Base-by-base conservation (phyloP, 2,329 filamentous ascomycete genomes). In the Ilyonectria destructans region DNA sequence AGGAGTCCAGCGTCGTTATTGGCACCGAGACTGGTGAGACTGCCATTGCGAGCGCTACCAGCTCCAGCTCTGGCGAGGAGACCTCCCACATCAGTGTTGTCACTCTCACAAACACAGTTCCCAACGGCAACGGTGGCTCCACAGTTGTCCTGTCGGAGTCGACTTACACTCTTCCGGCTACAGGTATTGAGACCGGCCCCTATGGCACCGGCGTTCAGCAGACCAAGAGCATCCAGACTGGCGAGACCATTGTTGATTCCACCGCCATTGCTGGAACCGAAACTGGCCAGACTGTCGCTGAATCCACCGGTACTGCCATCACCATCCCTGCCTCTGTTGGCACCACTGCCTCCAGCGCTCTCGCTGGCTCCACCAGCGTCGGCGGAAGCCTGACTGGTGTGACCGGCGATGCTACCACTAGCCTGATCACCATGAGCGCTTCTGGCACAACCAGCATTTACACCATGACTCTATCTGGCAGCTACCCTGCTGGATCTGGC, bases 391-490 rank as follows among this genome's bases (percentile, higher is more conserved):
- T 64, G 33, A 66, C 63, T 52, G 51, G 51, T 2, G 33, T 58
- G 4, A 43, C 59, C 8, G 65, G 59, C 26, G 29, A 57, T 4
- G 43, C 46, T 35, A 52, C 65, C 29, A 65, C 65, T 35, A 60
- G 61, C 43, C 61, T 65, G n/a, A 65, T 63, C 56, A 67, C 65
- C 59, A 29, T 67, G 54, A 67, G 59, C 54, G 19, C 58, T 19
- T 48, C 59, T 35, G 65, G 46, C 29, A 59, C 65, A 23, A 58
- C 51, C 29, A 62, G 58, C 48, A 46, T 66, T 49, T 21, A 63
- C 40, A 67, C 65, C 40, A 58, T 67, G 65, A 67, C 65, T 21
- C 19, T 62, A 10, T 58, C 59, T 35, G 55, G 59, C 48, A 49
- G 55, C 54, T 48, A 52, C 17, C 54, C 54, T 45, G 54, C 37